Evolutionary conservation across 2,329 filamentous ascomycete genomes (phyloP).

Genomic region (Furcasterigmium furcatum): DNA sequence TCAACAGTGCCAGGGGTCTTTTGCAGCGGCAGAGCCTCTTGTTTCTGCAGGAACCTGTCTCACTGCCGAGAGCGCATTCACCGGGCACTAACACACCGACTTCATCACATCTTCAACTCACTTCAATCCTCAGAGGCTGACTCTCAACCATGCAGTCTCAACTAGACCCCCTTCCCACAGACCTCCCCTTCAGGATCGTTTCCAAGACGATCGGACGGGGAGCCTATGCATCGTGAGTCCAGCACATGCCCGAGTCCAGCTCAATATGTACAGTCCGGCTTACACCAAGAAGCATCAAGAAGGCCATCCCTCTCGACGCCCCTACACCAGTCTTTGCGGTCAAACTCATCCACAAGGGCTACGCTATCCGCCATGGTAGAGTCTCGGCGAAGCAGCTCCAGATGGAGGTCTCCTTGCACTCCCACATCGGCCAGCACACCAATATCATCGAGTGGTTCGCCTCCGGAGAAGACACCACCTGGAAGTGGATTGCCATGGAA

Average conservation of each 20-base stretch:
- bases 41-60: no score
- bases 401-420: constrained; percentile 89
- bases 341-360: constrained; percentile 98
- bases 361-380: constrained; percentile 84
- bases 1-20: background rate
- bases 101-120: background rate
- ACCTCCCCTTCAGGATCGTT: constrained; percentile 90
- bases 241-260: constrained; percentile 6
- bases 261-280: background rate
- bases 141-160: constrained; percentile 66
- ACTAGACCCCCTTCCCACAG: constrained; percentile 75
- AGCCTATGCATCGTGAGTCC: constrained; percentile 86
- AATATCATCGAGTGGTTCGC: constrained; percentile 95
- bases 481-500: constrained; percentile 99
- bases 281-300: constrained; percentile 69
- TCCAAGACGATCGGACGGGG: constrained; percentile 96
- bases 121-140: no score
- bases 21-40: no score
- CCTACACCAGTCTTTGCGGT: constrained; percentile 84
- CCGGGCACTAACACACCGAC: background rate
- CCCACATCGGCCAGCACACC: constrained; percentile 80
- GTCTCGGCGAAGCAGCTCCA: constrained; percentile 85
- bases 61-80: no score
- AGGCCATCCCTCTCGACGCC: constrained; percentile 73
- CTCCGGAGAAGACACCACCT: constrained; percentile 77